Conservation (phyloP, 2,329 filamentous ascomycete genomes). For the Chrysosphaeria jannelii region DNA sequence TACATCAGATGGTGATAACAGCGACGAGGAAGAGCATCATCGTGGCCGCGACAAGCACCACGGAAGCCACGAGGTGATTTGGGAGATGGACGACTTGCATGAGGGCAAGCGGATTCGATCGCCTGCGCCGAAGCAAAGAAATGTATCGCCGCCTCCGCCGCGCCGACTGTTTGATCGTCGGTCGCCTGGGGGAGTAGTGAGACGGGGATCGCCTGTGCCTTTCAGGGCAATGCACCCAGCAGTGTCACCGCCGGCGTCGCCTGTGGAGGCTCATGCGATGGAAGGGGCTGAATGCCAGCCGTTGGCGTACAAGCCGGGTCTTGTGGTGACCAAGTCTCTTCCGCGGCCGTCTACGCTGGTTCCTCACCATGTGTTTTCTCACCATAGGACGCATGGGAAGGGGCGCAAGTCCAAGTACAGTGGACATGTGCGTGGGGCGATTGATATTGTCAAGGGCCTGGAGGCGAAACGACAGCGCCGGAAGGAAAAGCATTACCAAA, state of each 20-base stretch:
- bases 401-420: slow-evolving; percentile 10
- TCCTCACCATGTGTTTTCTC: slow-evolving; percentile 14
- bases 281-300: slow-evolving; percentile 11
- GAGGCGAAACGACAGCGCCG: slow-evolving; percentile 83
- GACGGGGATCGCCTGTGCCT: too few species aligned
- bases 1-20: slow-evolving; percentile 69
- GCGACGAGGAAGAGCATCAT: slow-evolving; percentile 36
- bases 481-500: slow-evolving; percentile 74
- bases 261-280: slow-evolving; percentile 11
- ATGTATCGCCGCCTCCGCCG: slow-evolving; percentile 18
- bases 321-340: slow-evolving; percentile 60
- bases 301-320: slow-evolving; percentile 27
- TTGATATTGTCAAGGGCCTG: slow-evolving; percentile 89
- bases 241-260: slow-evolving; percentile 18
- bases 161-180: slow-evolving; percentile 29
- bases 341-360: slow-evolving; percentile 51
- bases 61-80: slow-evolving; percentile 17
- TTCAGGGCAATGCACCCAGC: slow-evolving; percentile 10
- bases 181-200: too few species aligned
- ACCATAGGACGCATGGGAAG: too few species aligned
- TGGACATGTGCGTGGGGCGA: slow-evolving; percentile 60
- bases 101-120: slow-evolving; percentile 30
- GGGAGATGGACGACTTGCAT: slow-evolving; percentile 35
- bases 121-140: slow-evolving; percentile 19
- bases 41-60: slow-evolving; percentile 7